A percentile compares a stretch with the other conserved stretches of the same genome.
Evolutionary conservation across 495 filamentous ascomycete genomes (phyloP).

Genomic region (Aspergillus conjunctus): DNA sequence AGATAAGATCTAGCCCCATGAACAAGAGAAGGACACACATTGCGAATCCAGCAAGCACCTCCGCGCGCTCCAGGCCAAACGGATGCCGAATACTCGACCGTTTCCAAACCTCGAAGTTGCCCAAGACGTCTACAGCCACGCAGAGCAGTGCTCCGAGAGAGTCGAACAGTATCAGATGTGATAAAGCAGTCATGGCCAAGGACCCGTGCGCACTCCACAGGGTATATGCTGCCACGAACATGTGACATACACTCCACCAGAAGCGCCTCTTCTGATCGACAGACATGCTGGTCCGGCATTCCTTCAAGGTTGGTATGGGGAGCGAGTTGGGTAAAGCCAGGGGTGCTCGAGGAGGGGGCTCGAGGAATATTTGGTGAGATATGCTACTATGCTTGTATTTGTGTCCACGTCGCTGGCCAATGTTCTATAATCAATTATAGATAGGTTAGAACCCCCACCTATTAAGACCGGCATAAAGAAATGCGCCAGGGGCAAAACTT

Average conservation of each 20-base stretch:
- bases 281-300: constrained; percentile 84
- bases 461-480: background rate
- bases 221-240: constrained; percentile 75
- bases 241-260: constrained; percentile 89
- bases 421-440: constrained; percentile 49
- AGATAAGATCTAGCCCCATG: constrained; percentile 93
- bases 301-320: constrained; percentile 86
- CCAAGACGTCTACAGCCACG: constrained; percentile 85
- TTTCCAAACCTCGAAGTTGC: constrained; percentile 98
- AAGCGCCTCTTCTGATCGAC: constrained; percentile 78
- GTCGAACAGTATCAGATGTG: constrained; percentile 92
- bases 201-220: constrained; percentile 83
- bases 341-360: constrained; percentile 85
- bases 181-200: constrained; percentile 89
- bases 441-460: constrained; percentile 19
- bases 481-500: constrained; percentile 31
- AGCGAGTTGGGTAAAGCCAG: constrained; percentile 90
- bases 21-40: constrained; percentile 94
- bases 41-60: constrained; percentile 95
- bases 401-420: constrained; percentile 92
- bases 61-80: constrained; percentile 87
- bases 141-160: constrained; percentile 91
- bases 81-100: constrained; percentile 89
- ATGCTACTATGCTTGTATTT: constrained; percentile 98
- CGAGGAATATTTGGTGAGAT: constrained; percentile 94